Evolutionary conservation across 441 rosid genomes (phyloP).

Genomic region (Macaranga tanarius): DNA sequence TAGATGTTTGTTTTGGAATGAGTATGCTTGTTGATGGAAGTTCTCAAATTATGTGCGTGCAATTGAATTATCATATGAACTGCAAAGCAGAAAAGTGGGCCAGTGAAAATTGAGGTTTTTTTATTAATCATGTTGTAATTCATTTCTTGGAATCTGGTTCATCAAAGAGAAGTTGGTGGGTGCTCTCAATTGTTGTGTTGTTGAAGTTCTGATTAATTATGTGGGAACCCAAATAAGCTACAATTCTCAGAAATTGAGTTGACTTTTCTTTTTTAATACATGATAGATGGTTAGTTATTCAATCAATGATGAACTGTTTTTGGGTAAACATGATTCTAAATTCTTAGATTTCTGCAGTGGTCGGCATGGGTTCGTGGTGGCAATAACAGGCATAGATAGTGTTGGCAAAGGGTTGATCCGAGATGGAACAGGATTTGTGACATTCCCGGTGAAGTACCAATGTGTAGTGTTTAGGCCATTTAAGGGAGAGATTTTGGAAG

Average conservation of each 20-base stretch:
- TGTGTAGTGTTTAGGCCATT: conserved; percentile 91
- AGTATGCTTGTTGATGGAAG: not conserved
- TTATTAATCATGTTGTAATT: not conserved
- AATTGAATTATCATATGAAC: not conserved
- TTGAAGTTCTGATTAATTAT: not conserved
- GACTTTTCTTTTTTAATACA: not conserved
- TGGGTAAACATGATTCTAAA: not conserved
- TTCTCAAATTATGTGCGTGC: too few relatives aligned
- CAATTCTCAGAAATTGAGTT: not conserved
- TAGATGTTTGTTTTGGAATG: not conserved
- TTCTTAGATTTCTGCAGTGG: conserved; percentile 45
- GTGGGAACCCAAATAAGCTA: not conserved
- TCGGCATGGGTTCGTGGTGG: conserved; percentile 90
- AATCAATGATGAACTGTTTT: not conserved
- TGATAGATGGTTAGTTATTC: not conserved
- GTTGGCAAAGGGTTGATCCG: conserved; percentile 86
- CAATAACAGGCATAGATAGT: conserved; percentile 76
- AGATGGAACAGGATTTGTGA: conserved; percentile 85
- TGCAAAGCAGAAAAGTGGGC: not conserved
- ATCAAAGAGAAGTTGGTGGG: not conserved
- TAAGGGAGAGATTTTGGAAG: conserved; percentile 89
- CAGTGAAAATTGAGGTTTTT: not conserved
- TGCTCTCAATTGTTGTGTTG: not conserved
- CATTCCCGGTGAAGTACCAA: conserved; percentile 84
- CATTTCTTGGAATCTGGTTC: not conserved